Conservation (phyloP, 2,329 filamentous ascomycete species). For the Bipolaris cookei region DNA sequence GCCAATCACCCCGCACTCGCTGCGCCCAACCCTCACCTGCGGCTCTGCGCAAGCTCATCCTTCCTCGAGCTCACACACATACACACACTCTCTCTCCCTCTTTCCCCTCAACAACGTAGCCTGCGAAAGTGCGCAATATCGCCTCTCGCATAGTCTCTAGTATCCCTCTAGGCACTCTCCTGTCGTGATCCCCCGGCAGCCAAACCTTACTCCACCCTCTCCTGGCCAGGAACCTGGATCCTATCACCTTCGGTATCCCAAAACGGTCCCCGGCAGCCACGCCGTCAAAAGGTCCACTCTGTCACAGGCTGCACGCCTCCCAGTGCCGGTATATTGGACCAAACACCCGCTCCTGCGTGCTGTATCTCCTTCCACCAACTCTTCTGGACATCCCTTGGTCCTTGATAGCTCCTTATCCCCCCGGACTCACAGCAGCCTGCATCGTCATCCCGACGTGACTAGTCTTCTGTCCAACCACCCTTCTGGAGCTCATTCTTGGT, state of each 20-base stretch:
- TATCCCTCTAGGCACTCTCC: slow-evolving; percentile 31
- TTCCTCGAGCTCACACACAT: slow-evolving; percentile 8
- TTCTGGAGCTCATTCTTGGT: slow-evolving; percentile 36
- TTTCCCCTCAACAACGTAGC: slow-evolving; percentile 15
- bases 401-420: slow-evolving; percentile 25
- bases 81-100: slow-evolving; percentile 32
- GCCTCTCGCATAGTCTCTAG: slow-evolving; percentile 22
- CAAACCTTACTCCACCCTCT: slow-evolving; percentile 6
- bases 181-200: slow-evolving; percentile 21
- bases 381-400: slow-evolving; percentile 38
- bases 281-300: slow-evolving; percentile 37
- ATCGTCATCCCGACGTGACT: slow-evolving; percentile 34
- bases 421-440: slow-evolving; percentile 33
- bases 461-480: slow-evolving; percentile 12
- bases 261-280: slow-evolving; percentile 41
- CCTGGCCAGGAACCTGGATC: slow-evolving; percentile 25
- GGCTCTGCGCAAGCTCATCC: slow-evolving; percentile 19
- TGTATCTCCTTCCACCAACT: slow-evolving; percentile 31
- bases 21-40: slow-evolving; percentile 28
- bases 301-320: slow-evolving; percentile 32
- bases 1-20: slow-evolving; percentile 28
- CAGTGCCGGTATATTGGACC: slow-evolving; percentile 50
- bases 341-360: slow-evolving; percentile 41
- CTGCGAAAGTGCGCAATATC: slow-evolving; percentile 27
- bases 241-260: slow-evolving; percentile 22